Evolutionary conservation across 768 basidiomycete genomes (phyloP), one percentile per base, ranked within the genome.

Genomic region (Steccherinum ochraceum): DNA sequence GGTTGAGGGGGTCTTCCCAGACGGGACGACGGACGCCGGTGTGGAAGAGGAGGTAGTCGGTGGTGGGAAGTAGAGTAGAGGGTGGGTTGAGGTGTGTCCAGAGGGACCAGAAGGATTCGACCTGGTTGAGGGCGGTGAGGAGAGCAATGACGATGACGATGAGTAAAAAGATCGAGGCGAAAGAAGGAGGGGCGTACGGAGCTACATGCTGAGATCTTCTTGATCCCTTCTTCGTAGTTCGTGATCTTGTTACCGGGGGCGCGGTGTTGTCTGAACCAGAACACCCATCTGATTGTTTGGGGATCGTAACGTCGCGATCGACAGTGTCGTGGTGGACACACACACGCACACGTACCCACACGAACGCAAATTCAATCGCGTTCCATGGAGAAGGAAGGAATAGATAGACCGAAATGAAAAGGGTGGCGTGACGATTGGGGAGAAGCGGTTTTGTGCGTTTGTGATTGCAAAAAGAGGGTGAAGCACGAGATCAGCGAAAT

Each of bases 31-130:
- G 84, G 51, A 98, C 76, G 39, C 84, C 84, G 2, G 81, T 73
- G 58, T 93, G 90, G 72, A 97, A 96, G 56, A 96, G 78, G 25
- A 97, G 83, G 56, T 95, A 91, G 69, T 98, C 95, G 3, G 94
- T 95, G 2, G 93, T 95, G 4, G 93, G 87, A 11, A 81, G 76
- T 21, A 97, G 77, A 12, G 79, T 76, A 1, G 90, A 93, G 1
- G 94, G 93, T 0, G 90, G 83, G 4, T 84, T 76, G 23, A 98
- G 78, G 66, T 97, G 95, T 3, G 93, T 93, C 76, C 90, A 89
- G 52, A 98, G 72, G 20, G 92, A 86, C 86, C 94, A 95, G 68
- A 93, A 96, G 30, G 92, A 94, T 70, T 97, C 95, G 48, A 92
- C 89, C 86, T 93, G 61, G 12, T 20, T 5, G 43, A 24, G 20